phyloP scores from a whole-genome alignment of 2,329 filamentous ascomycete genomes.

The Basipetospora chlamydospora region DNA sequence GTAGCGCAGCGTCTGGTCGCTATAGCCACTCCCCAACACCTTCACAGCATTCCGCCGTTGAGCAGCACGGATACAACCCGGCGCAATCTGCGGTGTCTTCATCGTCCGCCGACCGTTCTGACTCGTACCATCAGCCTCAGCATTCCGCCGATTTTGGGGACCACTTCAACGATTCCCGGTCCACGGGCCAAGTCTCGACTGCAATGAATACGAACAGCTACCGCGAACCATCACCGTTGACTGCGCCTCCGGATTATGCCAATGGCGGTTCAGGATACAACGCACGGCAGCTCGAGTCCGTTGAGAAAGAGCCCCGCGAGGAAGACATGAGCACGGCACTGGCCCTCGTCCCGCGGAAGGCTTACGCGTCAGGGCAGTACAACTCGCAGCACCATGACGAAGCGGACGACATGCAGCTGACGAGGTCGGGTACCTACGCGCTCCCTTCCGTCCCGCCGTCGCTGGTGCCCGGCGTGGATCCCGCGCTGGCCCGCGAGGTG shows the following conservation, averaged over 20 bases:
- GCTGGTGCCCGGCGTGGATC: constrained; percentile 47
- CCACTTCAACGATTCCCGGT: neutral
- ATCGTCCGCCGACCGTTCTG: neutral
- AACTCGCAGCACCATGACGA: neutral
- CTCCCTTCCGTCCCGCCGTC: constrained; percentile 36
- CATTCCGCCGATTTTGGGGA: neutral
- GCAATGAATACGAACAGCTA: neutral
- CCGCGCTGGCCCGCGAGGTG: constrained; percentile 39
- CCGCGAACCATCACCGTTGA: neutral
- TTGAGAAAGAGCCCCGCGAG: constrained; percentile 6
- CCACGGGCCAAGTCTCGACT: neutral
- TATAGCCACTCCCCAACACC: constrained; percentile 10
- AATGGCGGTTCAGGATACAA: neutral
- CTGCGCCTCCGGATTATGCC: neutral
- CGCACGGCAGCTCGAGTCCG: constrained; percentile 1
- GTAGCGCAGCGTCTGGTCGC: constrained; percentile 14
- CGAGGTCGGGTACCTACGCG: neutral
- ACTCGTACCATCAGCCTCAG: neutral
- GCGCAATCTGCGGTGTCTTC: constrained; percentile 1
- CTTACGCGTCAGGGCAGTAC: constrained; percentile 1
- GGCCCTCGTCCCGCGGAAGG: constrained; percentile 6
- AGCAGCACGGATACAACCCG: neutral
- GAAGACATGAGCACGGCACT: constrained; percentile 8
- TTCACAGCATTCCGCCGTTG: constrained; percentile 1
- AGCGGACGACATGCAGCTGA: neutral